phyloP scores from a whole-genome alignment of 2,329 filamentous ascomycete genomes.

The Teratosphaeria pseudoeucalypti region DNA sequence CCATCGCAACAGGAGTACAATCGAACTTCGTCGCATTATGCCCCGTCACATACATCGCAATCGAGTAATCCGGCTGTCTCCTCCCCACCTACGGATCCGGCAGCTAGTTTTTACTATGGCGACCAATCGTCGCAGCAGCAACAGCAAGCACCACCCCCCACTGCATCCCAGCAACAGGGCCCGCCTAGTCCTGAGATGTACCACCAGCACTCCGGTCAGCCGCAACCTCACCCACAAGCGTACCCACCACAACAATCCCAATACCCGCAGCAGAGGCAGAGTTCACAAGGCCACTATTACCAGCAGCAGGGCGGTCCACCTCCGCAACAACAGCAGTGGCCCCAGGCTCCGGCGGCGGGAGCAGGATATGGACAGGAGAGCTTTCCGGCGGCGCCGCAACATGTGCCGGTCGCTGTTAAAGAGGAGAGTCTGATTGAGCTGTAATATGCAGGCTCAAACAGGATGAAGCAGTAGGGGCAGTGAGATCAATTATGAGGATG shows the following conservation, averaged over 20 bases:
- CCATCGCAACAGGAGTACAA: conserved; percentile 18
- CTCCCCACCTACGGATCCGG: conserved; percentile 38
- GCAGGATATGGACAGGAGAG: conserved; percentile 23
- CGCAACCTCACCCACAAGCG: not conserved
- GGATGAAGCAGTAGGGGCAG: not conserved
- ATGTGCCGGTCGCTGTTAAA: conserved; percentile 16
- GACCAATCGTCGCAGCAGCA: not conserved
- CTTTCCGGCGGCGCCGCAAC: conserved; percentile 24
- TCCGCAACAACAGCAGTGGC: conserved; percentile 21
- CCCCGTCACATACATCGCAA: conserved; percentile 23
- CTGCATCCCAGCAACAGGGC: not conserved
- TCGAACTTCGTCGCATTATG: conserved; percentile 25
- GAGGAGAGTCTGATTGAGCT: conserved; percentile 29
- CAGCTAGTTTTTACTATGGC: conserved; percentile 48
- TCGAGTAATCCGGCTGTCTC: conserved; percentile 16
- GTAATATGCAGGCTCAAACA: conserved; percentile 3
- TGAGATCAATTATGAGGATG: not conserved
- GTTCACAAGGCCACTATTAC: conserved; percentile 10
- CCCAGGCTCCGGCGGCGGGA: conserved; percentile 18
- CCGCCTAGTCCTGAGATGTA: not conserved
- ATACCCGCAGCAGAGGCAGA: not conserved
- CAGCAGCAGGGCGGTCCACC: conserved; percentile 10
- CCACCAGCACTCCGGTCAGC: not conserved
- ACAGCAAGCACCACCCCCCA: not conserved
- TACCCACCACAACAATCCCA: conserved; percentile 24